phyloP scores from a whole-genome alignment of 2,329 filamentous ascomycete genomes.

The Aspergillus ochraceus region DNA sequence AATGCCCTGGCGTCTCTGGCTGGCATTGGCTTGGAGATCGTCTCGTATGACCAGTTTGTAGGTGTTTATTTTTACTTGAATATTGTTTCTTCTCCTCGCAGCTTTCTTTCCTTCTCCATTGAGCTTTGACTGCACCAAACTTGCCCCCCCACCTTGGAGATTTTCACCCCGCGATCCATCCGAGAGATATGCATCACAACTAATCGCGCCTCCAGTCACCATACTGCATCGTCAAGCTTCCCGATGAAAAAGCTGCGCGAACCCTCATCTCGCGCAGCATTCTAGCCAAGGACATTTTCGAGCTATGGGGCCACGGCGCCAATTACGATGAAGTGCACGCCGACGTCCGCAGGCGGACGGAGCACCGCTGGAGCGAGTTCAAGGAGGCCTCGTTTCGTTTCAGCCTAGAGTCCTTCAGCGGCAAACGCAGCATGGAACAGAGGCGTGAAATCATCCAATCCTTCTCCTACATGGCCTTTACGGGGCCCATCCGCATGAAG shows the following conservation, averaged over 20 bases:
- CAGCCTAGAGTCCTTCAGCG: slow-evolving; percentile 77
- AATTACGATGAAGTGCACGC: slow-evolving; percentile 69
- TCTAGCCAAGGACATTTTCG: slow-evolving; percentile 78
- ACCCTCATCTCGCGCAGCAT: slow-evolving; percentile 74
- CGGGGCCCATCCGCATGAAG: slow-evolving; percentile 75
- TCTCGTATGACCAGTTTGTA: slow-evolving; percentile 75
- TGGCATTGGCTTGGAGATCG: slow-evolving; percentile 66
- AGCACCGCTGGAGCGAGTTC: slow-evolving; percentile 68
- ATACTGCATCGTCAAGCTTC: slow-evolving; percentile 74
- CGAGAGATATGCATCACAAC: slow-evolving; percentile 7
- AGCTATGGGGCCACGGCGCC: slow-evolving; percentile 77
- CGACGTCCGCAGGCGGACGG: slow-evolving; percentile 60
- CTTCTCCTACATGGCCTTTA: slow-evolving; percentile 75
- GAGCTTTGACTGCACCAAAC: background rate
- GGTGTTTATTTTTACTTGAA: slow-evolving; percentile 31
- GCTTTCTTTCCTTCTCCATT: too few relatives aligned
- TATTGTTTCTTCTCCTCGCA: background rate
- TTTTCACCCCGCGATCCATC: slow-evolving; percentile 2
- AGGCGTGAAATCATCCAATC: slow-evolving; percentile 77
- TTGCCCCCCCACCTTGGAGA: background rate
- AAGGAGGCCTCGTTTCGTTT: slow-evolving; percentile 74
- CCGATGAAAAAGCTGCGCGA: slow-evolving; percentile 63
- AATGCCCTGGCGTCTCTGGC: slow-evolving; percentile 73
- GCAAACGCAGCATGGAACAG: slow-evolving; percentile 62
- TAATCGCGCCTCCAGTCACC: slow-evolving; percentile 64